phyloP scores from a whole-genome alignment of 1,284 basidiomycete species.

The Melampsora americana region DNA sequence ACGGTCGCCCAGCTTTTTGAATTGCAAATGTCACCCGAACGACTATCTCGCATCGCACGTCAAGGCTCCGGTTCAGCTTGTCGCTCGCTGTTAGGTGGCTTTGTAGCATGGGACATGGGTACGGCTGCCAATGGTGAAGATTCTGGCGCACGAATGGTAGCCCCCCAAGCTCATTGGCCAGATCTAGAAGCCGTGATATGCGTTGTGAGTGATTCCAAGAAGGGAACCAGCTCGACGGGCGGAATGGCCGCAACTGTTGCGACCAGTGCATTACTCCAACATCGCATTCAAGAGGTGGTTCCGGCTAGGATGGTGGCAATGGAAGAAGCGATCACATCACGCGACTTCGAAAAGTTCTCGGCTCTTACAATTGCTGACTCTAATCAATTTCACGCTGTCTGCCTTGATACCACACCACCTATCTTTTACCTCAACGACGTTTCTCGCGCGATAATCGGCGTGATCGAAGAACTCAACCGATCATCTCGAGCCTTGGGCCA shows the following conservation, averaged over 20 bases:
- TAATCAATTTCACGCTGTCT: slow-evolving; percentile 97
- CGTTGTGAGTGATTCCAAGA: slow-evolving; percentile 93
- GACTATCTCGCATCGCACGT: slow-evolving; percentile 87
- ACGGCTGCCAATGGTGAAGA: slow-evolving; percentile 69
- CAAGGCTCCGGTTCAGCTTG: slow-evolving; percentile 98
- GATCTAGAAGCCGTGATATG: slow-evolving; percentile 96
- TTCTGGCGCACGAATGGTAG: slow-evolving; percentile 83
- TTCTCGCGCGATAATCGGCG: slow-evolving; percentile 73
- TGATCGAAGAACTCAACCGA: slow-evolving; percentile 93
- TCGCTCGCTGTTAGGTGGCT: slow-evolving; percentile 93
- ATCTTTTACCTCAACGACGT: slow-evolving; percentile 99
- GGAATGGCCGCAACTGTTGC: slow-evolving; percentile 98
- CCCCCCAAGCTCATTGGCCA: slow-evolving; percentile 83
- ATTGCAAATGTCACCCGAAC: slow-evolving; percentile 60
- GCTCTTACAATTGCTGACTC: slow-evolving; percentile 92
- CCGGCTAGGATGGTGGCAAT: slow-evolving; percentile 82
- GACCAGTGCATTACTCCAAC: slow-evolving; percentile 81
- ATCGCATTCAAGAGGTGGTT: slow-evolving; percentile 82
- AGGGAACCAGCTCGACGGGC: slow-evolving; percentile 87
- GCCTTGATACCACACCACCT: slow-evolving; percentile 91
- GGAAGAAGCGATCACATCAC: slow-evolving; percentile 69
- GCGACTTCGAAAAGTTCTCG: slow-evolving; percentile 86
- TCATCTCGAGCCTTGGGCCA: slow-evolving; percentile 64
- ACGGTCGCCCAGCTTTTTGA: slow-evolving; percentile 83
- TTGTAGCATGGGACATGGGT: slow-evolving; percentile 92